A percentile compares a stretch with the other conserved stretches of the same genome.
phyloP scores from a whole-genome alignment of 2,329 filamentous ascomycete genomes.

The Penicillium sumatraense region DNA sequence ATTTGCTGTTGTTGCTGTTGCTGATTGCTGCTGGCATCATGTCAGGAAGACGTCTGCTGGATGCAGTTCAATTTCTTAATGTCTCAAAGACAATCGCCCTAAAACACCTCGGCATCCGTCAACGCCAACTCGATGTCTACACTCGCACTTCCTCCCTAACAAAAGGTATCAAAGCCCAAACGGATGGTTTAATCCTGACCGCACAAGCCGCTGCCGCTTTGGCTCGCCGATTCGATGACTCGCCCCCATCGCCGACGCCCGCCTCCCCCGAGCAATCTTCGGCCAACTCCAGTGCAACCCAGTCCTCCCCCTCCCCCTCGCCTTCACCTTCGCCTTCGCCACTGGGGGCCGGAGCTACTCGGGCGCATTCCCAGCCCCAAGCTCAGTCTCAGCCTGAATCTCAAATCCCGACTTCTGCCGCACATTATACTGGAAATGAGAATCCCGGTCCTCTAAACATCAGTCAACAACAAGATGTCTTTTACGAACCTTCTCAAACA shows the following conservation, averaged over 20 bases:
- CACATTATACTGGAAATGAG: constrained; percentile 45
- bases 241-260: constrained; percentile 27
- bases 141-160: constrained; percentile 68
- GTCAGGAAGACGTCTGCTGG: constrained; percentile 68
- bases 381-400: constrained; percentile 55
- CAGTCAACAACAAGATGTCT: constrained; percentile 63
- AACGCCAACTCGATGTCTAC: constrained; percentile 66
- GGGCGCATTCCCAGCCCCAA: no score
- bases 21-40: no score
- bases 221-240: constrained; percentile 61
- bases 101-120: constrained; percentile 64
- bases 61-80: constrained; percentile 71
- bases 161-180: constrained; percentile 65
- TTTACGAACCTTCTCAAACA: constrained; percentile 56
- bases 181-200: constrained; percentile 65
- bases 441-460: constrained; percentile 40
- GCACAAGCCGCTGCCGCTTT: constrained; percentile 65
- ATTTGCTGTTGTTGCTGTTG: no score
- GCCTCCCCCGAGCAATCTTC: constrained; percentile 25
- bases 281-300: constrained; percentile 26
- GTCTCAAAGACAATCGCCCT: constrained; percentile 70
- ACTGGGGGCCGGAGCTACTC: no score
- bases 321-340: neutral
- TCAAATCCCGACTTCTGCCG: constrained; percentile 56
- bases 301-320: neutral